Evolutionary conservation across 2,329 filamentous ascomycete species (phyloP), one percentile per base, ranked within the genome.

Genomic region (Ilyonectria destructans): DNA sequence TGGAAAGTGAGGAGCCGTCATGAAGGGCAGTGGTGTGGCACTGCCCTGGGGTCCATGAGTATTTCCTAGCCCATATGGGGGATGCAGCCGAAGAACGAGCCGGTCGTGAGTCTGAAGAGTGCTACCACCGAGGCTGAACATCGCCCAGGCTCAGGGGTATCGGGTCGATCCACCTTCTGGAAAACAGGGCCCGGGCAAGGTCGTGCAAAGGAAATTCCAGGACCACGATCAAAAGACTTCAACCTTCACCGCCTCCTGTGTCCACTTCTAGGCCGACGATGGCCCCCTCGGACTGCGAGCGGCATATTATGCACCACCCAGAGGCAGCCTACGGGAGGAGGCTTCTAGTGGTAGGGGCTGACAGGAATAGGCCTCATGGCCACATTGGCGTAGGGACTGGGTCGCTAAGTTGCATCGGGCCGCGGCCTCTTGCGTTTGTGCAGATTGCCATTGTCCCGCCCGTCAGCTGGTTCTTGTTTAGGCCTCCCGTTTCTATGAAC

Each of bases 211-310:
- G 69, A 71, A 69, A 71, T 70, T 69, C 63, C 67, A 67, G 72
- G 68, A 74, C 72, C 68, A 65, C 52, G 67, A 68, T 59, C 60
- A 55, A 57, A 59, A 62, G 52, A 43, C 55, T 74, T 74, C 56
- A 58, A 59, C 49, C 69, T 72, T 77, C 75, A 77, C 75, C 75
- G 75, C 75, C 66, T 76, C 71, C 31, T 35, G 67, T 76, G 69
- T 66, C 69, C 74, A 74, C 71, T 69, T 46, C 52, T 21, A 67
- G 56, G 51, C 65, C 63, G 57, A 65, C 64, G 63, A 70, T 52
- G 62, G 55, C 58, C 58, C 71, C 56, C 54, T 71, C 67, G 52
- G 62, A 64, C 62, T 72, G 56, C 54, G 63, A 61, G 69, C 62
- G 71, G 65, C 68, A 63, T 57, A 65, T 69, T 65, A 75, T 75